These are phyloP conservation scores for Fomitopsis pulvina DNA, from an alignment of 768 basidiomycete genomes.

Conservation along the genomic window DNA sequence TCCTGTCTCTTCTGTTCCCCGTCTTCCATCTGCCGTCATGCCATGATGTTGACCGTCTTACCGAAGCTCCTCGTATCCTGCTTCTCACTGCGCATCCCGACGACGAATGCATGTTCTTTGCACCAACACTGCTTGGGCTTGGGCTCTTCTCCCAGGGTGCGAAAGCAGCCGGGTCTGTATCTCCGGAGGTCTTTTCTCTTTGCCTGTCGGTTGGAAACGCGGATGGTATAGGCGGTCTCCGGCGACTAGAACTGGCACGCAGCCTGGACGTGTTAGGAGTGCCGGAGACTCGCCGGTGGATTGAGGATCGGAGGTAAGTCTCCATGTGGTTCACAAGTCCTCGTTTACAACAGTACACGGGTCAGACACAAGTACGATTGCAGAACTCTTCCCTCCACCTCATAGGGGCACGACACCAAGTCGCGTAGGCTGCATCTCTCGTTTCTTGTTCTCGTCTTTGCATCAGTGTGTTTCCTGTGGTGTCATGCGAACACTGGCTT, in stretches of 20 bases:
- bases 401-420: no score
- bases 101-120: conserved; percentile 93
- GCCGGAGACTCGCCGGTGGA: conserved; percentile 40
- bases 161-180: background rate
- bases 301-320: conserved; percentile 70
- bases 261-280: conserved; percentile 71
- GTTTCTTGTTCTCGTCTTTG: no score
- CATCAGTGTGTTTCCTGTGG: no score
- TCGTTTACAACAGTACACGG: no score
- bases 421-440: no score
- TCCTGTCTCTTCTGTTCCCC: background rate
- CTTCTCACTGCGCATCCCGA: conserved; percentile 91
- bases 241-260: conserved; percentile 50
- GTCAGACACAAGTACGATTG: background rate
- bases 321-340: background rate
- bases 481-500: no score
- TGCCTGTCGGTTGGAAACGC: conserved; percentile 80
- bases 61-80: conserved; percentile 30
- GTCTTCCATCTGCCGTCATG: background rate
- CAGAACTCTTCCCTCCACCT: no score
- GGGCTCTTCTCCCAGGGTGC: conserved; percentile 29
- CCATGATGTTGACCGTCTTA: background rate
- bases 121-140: conserved; percentile 72
- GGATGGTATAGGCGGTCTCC: conserved; percentile 60
- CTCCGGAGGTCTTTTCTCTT: conserved; percentile 36